Percentiles rank a stretch among this genome's conserved stretches.
Conservation (phyloP, 345 rosid genomes). For the Ceriops tagal region DNA sequence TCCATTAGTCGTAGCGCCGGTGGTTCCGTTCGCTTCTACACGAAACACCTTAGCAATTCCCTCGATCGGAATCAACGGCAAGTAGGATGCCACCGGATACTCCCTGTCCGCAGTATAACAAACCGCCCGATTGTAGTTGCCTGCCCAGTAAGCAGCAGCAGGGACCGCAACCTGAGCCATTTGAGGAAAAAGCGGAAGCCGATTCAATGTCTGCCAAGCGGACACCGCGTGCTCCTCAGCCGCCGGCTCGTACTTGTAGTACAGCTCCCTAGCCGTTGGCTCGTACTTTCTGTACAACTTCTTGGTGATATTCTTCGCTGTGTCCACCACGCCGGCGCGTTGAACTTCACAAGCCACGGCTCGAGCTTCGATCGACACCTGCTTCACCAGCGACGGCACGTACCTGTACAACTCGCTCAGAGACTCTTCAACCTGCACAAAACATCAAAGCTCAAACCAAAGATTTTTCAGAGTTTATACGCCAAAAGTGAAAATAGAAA, state of each 20-base stretch:
- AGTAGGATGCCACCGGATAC: slow-evolving; percentile 35
- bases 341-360: slow-evolving; percentile 60
- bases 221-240: slow-evolving; percentile 52
- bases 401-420: slow-evolving; percentile 42
- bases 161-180: slow-evolving; percentile 54
- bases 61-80: slow-evolving; percentile 63
- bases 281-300: slow-evolving; percentile 37
- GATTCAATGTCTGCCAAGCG: slow-evolving; percentile 50
- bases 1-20: slow-evolving; percentile 13
- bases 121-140: slow-evolving; percentile 58
- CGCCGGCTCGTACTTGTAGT: slow-evolving; percentile 45
- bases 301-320: slow-evolving; percentile 40
- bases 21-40: slow-evolving; percentile 8
- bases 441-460: too few relatives aligned
- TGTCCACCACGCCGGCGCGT: slow-evolving; percentile 46
- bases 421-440: slow-evolving; percentile 54
- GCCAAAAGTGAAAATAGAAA: not conserved
- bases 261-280: slow-evolving; percentile 48
- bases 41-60: slow-evolving; percentile 50
- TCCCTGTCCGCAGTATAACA: slow-evolving; percentile 39
- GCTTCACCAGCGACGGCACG: slow-evolving; percentile 64
- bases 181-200: slow-evolving; percentile 51
- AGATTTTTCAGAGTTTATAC: too few relatives aligned
- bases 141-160: slow-evolving; percentile 58
- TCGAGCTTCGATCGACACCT: slow-evolving; percentile 50